These are phyloP conservation scores for Rostrohypoxylon terebratum DNA, from an alignment of 495 filamentous ascomycete species.

Conservation along the genomic window DNA sequence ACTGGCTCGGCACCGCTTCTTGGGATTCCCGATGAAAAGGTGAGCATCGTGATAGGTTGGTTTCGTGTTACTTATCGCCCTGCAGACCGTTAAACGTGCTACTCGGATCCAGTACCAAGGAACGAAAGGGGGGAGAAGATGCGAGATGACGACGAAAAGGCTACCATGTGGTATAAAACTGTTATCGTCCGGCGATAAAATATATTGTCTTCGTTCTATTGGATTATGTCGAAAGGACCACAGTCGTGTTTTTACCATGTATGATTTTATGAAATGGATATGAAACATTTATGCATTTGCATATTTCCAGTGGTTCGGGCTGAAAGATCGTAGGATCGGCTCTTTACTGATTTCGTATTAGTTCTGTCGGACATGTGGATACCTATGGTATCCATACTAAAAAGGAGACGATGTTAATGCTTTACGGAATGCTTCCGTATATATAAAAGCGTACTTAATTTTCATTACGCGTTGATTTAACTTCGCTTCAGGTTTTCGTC, in stretches of 20 bases:
- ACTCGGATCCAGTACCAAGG: conserved; percentile 7
- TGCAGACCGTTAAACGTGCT: neutral
- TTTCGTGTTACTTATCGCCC: neutral
- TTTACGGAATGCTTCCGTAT: neutral
- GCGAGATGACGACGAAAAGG: neutral
- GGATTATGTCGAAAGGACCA: neutral
- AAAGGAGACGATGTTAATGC: neutral
- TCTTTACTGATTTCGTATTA: neutral
- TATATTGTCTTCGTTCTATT: neutral
- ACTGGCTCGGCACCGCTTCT: conserved; percentile 2
- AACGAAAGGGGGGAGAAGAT: neutral
- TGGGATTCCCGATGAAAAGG: conserved; percentile 8
- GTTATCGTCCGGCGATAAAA: neutral
- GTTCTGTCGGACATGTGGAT: neutral
- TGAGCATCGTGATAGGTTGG: conserved; percentile 8
- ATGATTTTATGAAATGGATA: neutral
- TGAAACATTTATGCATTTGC: neutral
- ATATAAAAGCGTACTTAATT: neutral
- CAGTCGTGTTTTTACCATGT: too few species aligned
- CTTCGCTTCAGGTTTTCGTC: neutral
- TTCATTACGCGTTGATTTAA: neutral
- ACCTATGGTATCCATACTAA: neutral
- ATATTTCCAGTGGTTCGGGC: neutral
- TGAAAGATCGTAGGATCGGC: neutral
- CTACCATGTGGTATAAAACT: neutral